Evolutionary conservation across 306 rosid species (phyloP).

Genomic region (Quercus agrifolia): DNA sequence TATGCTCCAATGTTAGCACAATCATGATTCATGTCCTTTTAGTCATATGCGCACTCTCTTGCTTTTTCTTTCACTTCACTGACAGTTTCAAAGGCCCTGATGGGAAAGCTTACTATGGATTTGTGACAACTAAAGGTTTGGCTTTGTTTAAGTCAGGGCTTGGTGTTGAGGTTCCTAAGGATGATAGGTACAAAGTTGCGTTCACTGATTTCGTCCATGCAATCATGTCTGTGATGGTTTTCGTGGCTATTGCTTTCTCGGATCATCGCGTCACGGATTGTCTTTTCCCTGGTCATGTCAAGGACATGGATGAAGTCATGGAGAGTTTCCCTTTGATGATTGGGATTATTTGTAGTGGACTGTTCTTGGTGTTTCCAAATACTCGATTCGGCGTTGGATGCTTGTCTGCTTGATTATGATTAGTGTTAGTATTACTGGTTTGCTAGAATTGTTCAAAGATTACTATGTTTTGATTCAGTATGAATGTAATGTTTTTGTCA

Average conservation of each 20-base stretch:
- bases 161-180: slow-evolving; percentile 40
- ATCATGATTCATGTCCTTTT: slow-evolving; percentile 31
- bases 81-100: slow-evolving; percentile 54
- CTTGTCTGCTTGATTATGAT: slow-evolving; percentile 41
- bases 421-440: neutral
- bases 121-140: slow-evolving; percentile 58
- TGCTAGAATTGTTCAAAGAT: too few relatives aligned
- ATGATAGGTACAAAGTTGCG: slow-evolving; percentile 38
- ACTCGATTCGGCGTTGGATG: slow-evolving; percentile 69
- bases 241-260: slow-evolving; percentile 69
- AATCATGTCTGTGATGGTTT: slow-evolving; percentile 71
- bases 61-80: slow-evolving; percentile 61
- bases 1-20: slow-evolving; percentile 36
- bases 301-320: slow-evolving; percentile 70
- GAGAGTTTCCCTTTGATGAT: slow-evolving; percentile 79
- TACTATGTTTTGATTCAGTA: too few relatives aligned
- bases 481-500: too few relatives aligned
- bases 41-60: slow-evolving; percentile 40
- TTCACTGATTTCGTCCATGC: slow-evolving; percentile 69
- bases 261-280: slow-evolving; percentile 67
- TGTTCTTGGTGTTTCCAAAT: slow-evolving; percentile 73
- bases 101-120: slow-evolving; percentile 58
- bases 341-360: slow-evolving; percentile 54
- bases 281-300: slow-evolving; percentile 56
- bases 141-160: slow-evolving; percentile 61